phyloP scores from a whole-genome alignment of 2,329 filamentous ascomycete genomes.

The Bipolaris oryzae region DNA sequence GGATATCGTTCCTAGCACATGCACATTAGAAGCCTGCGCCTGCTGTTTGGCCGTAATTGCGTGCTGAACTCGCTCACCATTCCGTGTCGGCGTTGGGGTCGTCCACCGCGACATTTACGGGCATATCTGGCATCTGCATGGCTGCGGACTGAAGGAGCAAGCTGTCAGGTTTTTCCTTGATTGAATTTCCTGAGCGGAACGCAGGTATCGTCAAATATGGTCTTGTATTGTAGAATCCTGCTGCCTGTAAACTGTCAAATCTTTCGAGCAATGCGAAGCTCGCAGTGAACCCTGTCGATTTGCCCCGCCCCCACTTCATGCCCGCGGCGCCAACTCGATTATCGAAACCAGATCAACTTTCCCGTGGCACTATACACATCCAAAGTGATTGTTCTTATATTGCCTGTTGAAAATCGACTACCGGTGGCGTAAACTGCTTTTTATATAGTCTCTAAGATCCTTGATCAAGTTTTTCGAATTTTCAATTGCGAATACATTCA shows the following conservation, averaged over 20 bases:
- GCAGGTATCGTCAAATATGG: neutral
- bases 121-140: conserved; percentile 59
- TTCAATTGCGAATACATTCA: too few relatives aligned
- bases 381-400: too few relatives aligned
- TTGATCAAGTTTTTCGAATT: too few relatives aligned
- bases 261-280: conserved; percentile 19
- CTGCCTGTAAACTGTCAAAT: conserved; percentile 21
- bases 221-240: conserved; percentile 11
- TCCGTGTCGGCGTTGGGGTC: conserved; percentile 97
- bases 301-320: conserved; percentile 32
- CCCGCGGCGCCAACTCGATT: neutral
- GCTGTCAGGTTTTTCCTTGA: neutral
- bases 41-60: neutral
- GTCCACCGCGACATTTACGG: conserved; percentile 81
- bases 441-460: too few relatives aligned
- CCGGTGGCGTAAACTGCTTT: too few relatives aligned
- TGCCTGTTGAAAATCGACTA: too few relatives aligned
- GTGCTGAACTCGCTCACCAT: conserved; percentile 65
- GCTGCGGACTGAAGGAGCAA: conserved; percentile 5
- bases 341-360: too few relatives aligned
- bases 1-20: conserved; percentile 85
- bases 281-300: conserved; percentile 26
- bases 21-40: neutral
- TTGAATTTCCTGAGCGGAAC: conserved; percentile 29
- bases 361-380: too few relatives aligned